Conservation (phyloP, 148 eudicot genomes). For the Nyssa sinensis region DNA sequence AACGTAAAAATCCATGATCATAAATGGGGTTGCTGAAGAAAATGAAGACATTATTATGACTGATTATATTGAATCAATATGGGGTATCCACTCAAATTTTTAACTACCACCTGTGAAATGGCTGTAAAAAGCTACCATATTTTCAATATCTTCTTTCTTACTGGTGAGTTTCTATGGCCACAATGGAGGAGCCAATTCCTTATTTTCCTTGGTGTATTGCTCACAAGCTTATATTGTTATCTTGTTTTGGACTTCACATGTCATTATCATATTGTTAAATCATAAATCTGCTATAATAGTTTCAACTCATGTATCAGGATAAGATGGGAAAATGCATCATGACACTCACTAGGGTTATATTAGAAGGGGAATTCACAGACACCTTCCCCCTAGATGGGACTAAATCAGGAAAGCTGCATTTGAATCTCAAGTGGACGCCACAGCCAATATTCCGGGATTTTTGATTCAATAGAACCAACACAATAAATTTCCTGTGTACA, state of each 20-base stretch:
- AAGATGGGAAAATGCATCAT: slow-evolving; percentile 67
- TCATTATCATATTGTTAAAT: too few species aligned
- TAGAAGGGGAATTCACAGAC: slow-evolving; percentile 64
- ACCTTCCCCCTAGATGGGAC: slow-evolving; percentile 47
- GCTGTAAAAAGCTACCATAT: too few species aligned
- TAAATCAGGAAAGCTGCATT: slow-evolving; percentile 45
- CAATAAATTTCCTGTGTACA: not conserved
- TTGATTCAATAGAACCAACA: slow-evolving; percentile 9
- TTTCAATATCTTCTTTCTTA: too few species aligned
- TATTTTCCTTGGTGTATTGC: too few species aligned
- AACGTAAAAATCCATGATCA: not conserved
- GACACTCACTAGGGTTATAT: slow-evolving; percentile 59
- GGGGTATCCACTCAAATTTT: not conserved
- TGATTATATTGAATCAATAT: not conserved
- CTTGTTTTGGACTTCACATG: not conserved
- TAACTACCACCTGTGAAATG: too few species aligned
- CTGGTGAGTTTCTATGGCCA: too few species aligned
- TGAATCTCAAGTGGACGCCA: slow-evolving; percentile 63
- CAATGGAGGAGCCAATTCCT: too few species aligned
- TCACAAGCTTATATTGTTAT: not conserved
- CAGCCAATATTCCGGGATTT: slow-evolving; percentile 52
- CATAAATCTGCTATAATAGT: not conserved
- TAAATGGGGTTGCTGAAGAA: too few species aligned
- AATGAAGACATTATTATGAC: not conserved
- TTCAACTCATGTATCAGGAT: slow-evolving; percentile 36